Evolutionary conservation across 1,139 yeast genomes (phyloP).

Genomic region (Wickerhamiella infanticola): DNA sequence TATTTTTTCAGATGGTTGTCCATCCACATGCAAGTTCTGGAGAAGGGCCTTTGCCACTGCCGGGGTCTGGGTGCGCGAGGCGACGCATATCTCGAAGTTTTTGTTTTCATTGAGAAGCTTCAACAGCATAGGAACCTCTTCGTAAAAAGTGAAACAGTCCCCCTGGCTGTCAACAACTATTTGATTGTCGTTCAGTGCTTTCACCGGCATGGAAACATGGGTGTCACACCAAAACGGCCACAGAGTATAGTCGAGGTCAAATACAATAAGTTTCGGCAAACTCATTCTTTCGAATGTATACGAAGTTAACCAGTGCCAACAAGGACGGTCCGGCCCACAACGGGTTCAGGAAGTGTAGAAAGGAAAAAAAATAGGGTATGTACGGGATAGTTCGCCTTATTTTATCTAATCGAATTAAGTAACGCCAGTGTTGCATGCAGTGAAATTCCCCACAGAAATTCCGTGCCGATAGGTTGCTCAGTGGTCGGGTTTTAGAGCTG

Average conservation of each 20-base stretch:
- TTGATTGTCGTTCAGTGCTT: slow-evolving; percentile 15
- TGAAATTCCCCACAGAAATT: too few relatives aligned
- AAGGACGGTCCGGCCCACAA: neutral
- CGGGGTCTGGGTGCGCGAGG: slow-evolving; percentile 56
- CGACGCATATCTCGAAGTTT: slow-evolving; percentile 37
- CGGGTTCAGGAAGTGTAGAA: neutral
- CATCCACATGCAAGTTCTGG: slow-evolving; percentile 33
- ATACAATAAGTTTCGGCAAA: slow-evolving; percentile 49
- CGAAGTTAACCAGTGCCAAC: neutral
- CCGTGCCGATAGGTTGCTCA: too few relatives aligned
- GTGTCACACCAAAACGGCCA: slow-evolving; percentile 70
- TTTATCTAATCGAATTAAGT: neutral
- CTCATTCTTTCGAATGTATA: neutral
- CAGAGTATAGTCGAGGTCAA: slow-evolving; percentile 61
- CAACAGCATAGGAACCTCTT: slow-evolving; percentile 46
- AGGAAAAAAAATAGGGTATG: neutral
- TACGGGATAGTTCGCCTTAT: neutral
- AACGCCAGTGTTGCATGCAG: neutral
- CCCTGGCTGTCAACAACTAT: slow-evolving; percentile 35
- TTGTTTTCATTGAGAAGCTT: slow-evolving; percentile 28
- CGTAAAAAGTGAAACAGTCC: slow-evolving; percentile 35
- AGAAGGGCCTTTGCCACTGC: slow-evolving; percentile 43
- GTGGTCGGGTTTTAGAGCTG: too few relatives aligned
- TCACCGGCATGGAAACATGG: slow-evolving; percentile 44
- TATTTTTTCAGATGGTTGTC: slow-evolving; percentile 31